Evolutionary conservation across 257 asterid species (phyloP).

Genomic region (Handroanthus guayacan): DNA sequence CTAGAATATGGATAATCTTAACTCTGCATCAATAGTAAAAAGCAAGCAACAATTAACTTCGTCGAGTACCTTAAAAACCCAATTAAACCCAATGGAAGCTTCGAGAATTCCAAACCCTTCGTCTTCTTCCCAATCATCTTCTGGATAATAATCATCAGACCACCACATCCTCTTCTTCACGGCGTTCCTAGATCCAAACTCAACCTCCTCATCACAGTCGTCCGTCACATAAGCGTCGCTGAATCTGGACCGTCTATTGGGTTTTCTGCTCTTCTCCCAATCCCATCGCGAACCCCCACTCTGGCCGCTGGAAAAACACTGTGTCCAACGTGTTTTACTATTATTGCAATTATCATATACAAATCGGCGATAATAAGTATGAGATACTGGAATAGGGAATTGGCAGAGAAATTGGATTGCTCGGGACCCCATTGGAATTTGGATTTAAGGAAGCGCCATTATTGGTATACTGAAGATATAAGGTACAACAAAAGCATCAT

Average conservation of each 20-base stretch:
- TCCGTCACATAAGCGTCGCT: conserved; percentile 40
- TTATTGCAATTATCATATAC: neutral
- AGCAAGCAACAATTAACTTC: neutral
- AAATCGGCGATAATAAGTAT: conserved; percentile 20
- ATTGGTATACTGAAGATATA: no score
- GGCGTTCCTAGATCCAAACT: conserved; percentile 44
- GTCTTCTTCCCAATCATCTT: conserved; percentile 38
- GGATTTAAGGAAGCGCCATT: conserved; percentile 34
- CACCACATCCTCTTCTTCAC: conserved; percentile 61
- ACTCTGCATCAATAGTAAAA: no score
- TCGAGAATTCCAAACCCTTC: conserved; percentile 45
- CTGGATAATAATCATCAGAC: conserved; percentile 50
- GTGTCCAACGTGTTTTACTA: neutral
- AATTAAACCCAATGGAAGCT: conserved; percentile 48
- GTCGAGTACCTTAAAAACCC: conserved; percentile 54
- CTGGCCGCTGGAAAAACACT: conserved; percentile 39
- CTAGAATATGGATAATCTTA: no score
- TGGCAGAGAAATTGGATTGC: conserved; percentile 43
- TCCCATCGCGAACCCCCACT: conserved; percentile 51
- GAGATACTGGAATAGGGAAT: conserved; percentile 44
- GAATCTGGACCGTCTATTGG: conserved; percentile 40
- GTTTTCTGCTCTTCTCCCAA: conserved; percentile 11
- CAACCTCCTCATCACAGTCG: conserved; percentile 45
- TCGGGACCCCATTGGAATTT: conserved; percentile 50
- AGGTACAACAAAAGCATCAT: no score